These are phyloP conservation scores for Suillus discolor DNA, from an alignment of 768 basidiomycete genomes.

Conservation along the genomic window DNA sequence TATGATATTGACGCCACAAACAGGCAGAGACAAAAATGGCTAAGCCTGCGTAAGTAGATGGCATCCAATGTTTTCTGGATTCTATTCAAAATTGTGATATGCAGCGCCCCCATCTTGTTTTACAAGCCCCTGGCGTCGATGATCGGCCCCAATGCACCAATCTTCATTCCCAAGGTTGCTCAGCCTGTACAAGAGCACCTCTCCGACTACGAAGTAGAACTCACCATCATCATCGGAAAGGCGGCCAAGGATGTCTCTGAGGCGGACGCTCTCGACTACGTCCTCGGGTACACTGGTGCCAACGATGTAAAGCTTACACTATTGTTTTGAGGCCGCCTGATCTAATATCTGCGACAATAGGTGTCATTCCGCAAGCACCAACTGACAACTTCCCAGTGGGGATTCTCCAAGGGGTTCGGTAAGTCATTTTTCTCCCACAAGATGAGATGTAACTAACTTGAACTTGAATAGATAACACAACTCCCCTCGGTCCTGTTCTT, in stretches of 20 bases:
- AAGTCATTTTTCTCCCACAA: conserved; percentile 16
- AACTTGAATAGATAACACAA: conserved; percentile 35
- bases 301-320: conserved; percentile 61
- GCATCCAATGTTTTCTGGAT: background rate
- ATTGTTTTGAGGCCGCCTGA: background rate
- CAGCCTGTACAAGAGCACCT: conserved; percentile 72
- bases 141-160: conserved; percentile 68
- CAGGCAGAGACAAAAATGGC: conserved; percentile 70
- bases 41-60: conserved; percentile 55
- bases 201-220: conserved; percentile 83
- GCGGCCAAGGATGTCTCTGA: conserved; percentile 78
- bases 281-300: conserved; percentile 79
- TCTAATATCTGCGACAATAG: conserved; percentile 32
- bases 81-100: background rate
- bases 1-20: background rate
- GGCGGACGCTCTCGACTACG: conserved; percentile 81
- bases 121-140: conserved; percentile 75
- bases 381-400: conserved; percentile 81
- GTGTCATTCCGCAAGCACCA: conserved; percentile 86
- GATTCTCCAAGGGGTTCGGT: conserved; percentile 89
- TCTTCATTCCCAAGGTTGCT: conserved; percentile 65
- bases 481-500: conserved; percentile 79
- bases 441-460: background rate
- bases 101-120: conserved; percentile 73
- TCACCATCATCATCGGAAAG: conserved; percentile 84